Evolutionary conservation across 768 basidiomycete species (phyloP).

Genomic region (Lactarius sanguifluus): DNA sequence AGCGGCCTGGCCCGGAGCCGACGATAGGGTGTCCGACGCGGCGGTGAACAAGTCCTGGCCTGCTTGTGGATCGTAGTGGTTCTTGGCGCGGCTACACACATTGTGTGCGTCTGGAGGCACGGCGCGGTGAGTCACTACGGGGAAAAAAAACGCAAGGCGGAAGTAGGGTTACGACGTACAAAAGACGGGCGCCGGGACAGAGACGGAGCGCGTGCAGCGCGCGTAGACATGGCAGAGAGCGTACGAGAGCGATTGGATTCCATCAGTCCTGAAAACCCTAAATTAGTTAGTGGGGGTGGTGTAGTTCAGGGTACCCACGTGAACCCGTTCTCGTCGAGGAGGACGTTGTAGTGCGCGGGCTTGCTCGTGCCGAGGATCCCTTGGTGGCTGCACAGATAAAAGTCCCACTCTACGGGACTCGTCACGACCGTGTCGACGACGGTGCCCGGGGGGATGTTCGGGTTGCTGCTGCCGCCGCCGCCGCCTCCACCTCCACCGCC

Average conservation of each 20-base stretch:
- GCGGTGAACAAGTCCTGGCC: slow-evolving; percentile 54
- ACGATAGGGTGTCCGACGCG: slow-evolving; percentile 37
- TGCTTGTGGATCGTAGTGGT: slow-evolving; percentile 66
- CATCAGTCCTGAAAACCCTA: slow-evolving; percentile 48
- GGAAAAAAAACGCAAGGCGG: no score
- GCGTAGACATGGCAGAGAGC: slow-evolving; percentile 80
- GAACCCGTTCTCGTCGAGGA: slow-evolving; percentile 57
- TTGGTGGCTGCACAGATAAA: slow-evolving; percentile 73
- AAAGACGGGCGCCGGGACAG: slow-evolving; percentile 78
- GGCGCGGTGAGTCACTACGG: not conserved
- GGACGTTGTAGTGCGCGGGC: slow-evolving; percentile 57
- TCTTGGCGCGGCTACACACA: slow-evolving; percentile 71
- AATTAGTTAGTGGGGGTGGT: not conserved
- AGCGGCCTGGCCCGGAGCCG: not conserved
- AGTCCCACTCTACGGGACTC: slow-evolving; percentile 72
- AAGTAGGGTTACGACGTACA: slow-evolving; percentile 45
- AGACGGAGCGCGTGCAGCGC: slow-evolving; percentile 76
- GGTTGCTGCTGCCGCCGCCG: slow-evolving; percentile 38
- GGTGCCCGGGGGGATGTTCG: slow-evolving; percentile 74
- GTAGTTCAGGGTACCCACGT: slow-evolving; percentile 40
- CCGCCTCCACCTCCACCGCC: no score
- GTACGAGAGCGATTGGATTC: slow-evolving; percentile 67
- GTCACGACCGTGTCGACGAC: slow-evolving; percentile 69
- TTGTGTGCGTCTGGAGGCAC: slow-evolving; percentile 64
- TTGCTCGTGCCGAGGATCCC: slow-evolving; percentile 52